Conservation (phyloP, 192 early-diverging fungal species). For the Geranomyces michiganensis region DNA sequence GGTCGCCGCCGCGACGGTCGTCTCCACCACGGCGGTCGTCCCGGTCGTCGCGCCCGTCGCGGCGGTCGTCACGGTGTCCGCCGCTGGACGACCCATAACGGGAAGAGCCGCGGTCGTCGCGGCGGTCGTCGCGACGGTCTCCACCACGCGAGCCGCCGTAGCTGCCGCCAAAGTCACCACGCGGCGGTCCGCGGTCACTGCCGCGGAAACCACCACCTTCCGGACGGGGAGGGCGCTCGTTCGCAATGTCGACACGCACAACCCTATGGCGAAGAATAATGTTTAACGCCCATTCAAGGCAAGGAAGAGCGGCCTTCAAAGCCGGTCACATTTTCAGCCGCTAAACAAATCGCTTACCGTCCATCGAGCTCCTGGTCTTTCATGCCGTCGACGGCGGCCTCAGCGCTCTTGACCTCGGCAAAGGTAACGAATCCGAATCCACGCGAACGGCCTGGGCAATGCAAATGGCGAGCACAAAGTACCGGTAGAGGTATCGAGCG, state of each 20-base stretch:
- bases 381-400: slow-evolving; percentile 64
- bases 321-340: too few species aligned
- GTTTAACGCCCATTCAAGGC: not conserved
- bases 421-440: slow-evolving; percentile 88
- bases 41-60: slow-evolving; percentile 6
- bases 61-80: slow-evolving; percentile 3
- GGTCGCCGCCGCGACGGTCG: slow-evolving; percentile 31
- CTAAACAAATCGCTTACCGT: too few species aligned
- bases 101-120: slow-evolving; percentile 1
- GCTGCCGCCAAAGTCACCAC: slow-evolving; percentile 7
- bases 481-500: not conserved
- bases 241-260: slow-evolving; percentile 75
- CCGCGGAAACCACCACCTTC: slow-evolving; percentile 11
- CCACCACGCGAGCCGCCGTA: slow-evolving; percentile 14
- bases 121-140: slow-evolving; percentile 25
- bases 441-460: slow-evolving; percentile 65
- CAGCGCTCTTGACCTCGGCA: slow-evolving; percentile 40
- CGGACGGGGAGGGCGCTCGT: slow-evolving; percentile 47
- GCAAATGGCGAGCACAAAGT: not conserved
- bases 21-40: slow-evolving; percentile 11
- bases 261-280: slow-evolving; percentile 3
- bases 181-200: slow-evolving; percentile 22
- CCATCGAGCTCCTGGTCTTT: slow-evolving; percentile 76
- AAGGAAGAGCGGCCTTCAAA: too few species aligned
- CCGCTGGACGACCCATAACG: not conserved